phyloP scores from a whole-genome alignment of 192 early-diverging fungal species.

The Coemansia sp. region DNA sequence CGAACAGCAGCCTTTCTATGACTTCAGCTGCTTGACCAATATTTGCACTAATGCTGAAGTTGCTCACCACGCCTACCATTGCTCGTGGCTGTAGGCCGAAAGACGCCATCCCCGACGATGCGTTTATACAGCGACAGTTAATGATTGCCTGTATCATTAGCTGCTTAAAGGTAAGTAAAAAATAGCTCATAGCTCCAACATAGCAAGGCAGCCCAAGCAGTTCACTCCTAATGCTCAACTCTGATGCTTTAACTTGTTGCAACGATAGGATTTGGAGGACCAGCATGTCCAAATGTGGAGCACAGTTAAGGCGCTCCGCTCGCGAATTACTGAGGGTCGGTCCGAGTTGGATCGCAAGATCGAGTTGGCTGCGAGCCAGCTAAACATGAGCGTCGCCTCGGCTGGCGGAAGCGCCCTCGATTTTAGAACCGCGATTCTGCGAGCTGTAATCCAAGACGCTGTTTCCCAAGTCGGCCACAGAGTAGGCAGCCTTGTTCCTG shows the following conservation, averaged over 20 bases:
- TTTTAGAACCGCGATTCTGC: constrained; percentile 13
- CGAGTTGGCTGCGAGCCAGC: constrained; percentile 28
- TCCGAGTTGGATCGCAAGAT: constrained; percentile 18
- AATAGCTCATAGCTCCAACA: background rate
- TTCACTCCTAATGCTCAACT: background rate
- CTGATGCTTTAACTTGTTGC: background rate
- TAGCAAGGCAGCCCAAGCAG: background rate
- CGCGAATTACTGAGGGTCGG: constrained; percentile 1
- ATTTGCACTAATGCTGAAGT: background rate
- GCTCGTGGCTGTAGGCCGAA: background rate
- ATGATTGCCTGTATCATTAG: constrained; percentile 29
- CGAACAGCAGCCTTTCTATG: background rate
- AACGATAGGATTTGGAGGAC: constrained; percentile 27
- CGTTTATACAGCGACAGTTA: constrained; percentile 9
- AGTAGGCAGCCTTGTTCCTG: constrained; percentile 7
- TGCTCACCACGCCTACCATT: background rate
- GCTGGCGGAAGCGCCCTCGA: constrained; percentile 4
- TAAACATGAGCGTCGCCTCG: constrained; percentile 21
- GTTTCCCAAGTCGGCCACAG: constrained; percentile 9
- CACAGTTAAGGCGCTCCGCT: background rate
- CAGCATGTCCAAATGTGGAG: constrained; percentile 14
- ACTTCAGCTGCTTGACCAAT: background rate
- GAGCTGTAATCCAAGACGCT: constrained; percentile 17
- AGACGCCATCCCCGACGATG: background rate
- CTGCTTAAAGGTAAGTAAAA: constrained; percentile 27